Conservation (phyloP, 306 rosid genomes). For the Dalbergia oliveri region DNA sequence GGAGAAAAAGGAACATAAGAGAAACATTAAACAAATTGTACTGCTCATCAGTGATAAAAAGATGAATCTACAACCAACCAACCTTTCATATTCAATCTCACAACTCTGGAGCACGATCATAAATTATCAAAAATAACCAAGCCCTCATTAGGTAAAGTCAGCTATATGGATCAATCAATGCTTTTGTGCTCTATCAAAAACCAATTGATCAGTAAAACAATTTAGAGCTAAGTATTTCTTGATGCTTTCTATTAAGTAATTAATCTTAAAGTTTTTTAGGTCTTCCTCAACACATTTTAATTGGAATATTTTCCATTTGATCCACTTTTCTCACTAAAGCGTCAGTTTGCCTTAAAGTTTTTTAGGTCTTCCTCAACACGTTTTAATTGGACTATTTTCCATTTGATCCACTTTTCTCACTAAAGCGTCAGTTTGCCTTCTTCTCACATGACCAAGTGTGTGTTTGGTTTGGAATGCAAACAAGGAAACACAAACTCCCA, state of each 20-base stretch:
- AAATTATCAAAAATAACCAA: background rate
- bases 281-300: slow-evolving; percentile 20
- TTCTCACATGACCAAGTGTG: slow-evolving; percentile 14
- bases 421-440: background rate
- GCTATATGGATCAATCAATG: slow-evolving; percentile 2
- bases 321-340: slow-evolving; percentile 4
- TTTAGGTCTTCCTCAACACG: slow-evolving; percentile 13
- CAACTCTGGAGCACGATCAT: too few species aligned
- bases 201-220: background rate
- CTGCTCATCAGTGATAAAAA: background rate
- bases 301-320: slow-evolving; percentile 30
- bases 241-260: background rate
- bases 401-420: slow-evolving; percentile 22
- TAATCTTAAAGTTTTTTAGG: background rate
- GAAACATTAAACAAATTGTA: slow-evolving; percentile 9
- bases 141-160: background rate
- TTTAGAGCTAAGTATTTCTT: background rate
- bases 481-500: too few species aligned
- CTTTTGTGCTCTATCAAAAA: background rate
- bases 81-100: background rate
- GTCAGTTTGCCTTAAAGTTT: background rate
- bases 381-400: slow-evolving; percentile 28
- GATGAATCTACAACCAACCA: slow-evolving; percentile 23
- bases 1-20: slow-evolving; percentile 6
- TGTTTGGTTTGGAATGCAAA: too few species aligned